Base-by-base conservation (phyloP, 345 rosid genomes). In the Lenwebbia sp. region DNA sequence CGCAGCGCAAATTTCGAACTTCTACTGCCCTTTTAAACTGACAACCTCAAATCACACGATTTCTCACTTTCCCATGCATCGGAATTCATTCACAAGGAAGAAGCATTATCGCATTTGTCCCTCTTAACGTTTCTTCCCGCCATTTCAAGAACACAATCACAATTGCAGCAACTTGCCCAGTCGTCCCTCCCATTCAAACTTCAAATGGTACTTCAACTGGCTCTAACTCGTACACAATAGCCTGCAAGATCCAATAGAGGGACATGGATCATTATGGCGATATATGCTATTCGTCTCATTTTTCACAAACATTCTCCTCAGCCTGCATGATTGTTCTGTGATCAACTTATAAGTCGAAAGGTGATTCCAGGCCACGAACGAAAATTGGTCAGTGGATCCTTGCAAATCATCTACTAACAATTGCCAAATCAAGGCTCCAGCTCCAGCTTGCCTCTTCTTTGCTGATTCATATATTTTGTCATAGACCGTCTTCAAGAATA, bases 371-470 rank as follows among this genome's bases (percentile, higher is more conserved):
- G 91, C 88, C 23, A 91, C 86, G 10, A 91, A 50, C 15, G 89
- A 88, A 55, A 89, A 91, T 28, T 41, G 85, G 82, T 91, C 92
- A 54, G 88, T 23, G 75, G 89, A 91, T 60, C 86, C 83, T 74
- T 87, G 89, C 4, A 54, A 86, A 47, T 87, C 92, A 83, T 87
- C 89, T 54, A 86, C 91, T 84, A 89, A 25, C 62, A 91, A 55
- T 85, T 91, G 92, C 92, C 91, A 91, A 44, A 91, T 54, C 56
- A 91, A 86, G 87, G 91, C 88, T 81, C 92, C 92, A 17, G 89
- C 91, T 55, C 91, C 92, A 30, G 92, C 87, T 83, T 75, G 86
- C 47, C 86, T n/a, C 60, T 87, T 86, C 88, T 85, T 87, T 57
- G 91, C 89, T 15, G 91, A 91, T 28, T 88, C 89, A 37, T 89